Percentiles rank a stretch among this genome's conserved stretches.
Conservation (phyloP, 768 basidiomycete genomes). For the Termitomyces sp. region DNA sequence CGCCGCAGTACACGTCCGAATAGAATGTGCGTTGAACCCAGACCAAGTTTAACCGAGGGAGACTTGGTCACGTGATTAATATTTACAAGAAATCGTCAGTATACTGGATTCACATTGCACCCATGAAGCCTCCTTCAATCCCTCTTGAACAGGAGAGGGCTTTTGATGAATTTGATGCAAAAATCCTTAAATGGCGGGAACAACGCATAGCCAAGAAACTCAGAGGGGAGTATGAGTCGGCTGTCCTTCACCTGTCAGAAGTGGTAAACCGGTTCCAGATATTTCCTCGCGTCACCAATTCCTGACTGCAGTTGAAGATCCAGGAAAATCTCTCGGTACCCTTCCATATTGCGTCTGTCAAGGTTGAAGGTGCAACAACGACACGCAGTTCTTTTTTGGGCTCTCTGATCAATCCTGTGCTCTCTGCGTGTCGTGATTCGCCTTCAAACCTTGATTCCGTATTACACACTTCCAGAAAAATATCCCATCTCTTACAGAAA, state of each 20-base stretch:
- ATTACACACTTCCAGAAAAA: constrained; percentile 59
- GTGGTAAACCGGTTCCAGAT: constrained; percentile 15
- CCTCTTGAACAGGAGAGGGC: constrained; percentile 50
- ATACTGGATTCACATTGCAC: background rate
- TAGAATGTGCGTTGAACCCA: background rate
- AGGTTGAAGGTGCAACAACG: constrained; percentile 67
- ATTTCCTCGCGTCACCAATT: background rate
- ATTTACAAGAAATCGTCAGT: background rate
- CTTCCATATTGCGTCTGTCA: constrained; percentile 67
- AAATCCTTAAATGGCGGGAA: constrained; percentile 65
- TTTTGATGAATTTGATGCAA: constrained; percentile 46
- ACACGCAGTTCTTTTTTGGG: constrained; percentile 80
- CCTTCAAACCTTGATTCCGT: constrained; percentile 52
- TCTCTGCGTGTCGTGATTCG: constrained; percentile 17
- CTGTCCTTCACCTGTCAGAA: constrained; percentile 54
- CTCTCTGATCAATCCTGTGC: constrained; percentile 68
- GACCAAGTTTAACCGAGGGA: background rate
- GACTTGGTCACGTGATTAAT: background rate
- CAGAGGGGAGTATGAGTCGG: constrained; percentile 73
- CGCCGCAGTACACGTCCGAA: background rate
- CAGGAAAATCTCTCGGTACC: constrained; percentile 61
- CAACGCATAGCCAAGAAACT: constrained; percentile 64
- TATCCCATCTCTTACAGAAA: constrained; percentile 60
- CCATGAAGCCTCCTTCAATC: constrained; percentile 41
- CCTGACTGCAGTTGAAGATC: constrained; percentile 37